Conservation (phyloP, 2,329 filamentous ascomycete species). For the Fusarium multiceps region DNA sequence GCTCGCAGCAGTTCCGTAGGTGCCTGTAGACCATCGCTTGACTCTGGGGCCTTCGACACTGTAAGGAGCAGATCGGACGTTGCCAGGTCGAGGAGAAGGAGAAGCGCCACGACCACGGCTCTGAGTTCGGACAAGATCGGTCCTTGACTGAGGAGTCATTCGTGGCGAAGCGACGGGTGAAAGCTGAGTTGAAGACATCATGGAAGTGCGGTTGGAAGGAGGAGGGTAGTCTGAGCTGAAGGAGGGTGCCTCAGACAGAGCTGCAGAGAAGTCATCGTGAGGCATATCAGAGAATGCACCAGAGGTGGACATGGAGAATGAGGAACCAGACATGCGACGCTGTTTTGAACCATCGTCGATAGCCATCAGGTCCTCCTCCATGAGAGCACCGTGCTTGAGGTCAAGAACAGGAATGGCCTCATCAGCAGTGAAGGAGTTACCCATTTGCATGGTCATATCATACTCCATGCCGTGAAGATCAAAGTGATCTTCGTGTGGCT, state of each 20-base stretch:
- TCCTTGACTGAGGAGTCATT: constrained; percentile 69
- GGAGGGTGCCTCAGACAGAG: constrained; percentile 74
- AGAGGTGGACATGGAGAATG: constrained; percentile 77
- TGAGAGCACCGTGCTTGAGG: constrained; percentile 62
- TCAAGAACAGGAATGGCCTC: constrained; percentile 72
- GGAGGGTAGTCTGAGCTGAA: constrained; percentile 75
- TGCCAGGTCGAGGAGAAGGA: constrained; percentile 73
- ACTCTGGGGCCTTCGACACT: constrained; percentile 72
- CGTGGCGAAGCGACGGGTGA: constrained; percentile 79
- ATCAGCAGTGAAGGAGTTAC: constrained; percentile 71
- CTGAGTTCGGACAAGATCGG: constrained; percentile 70
- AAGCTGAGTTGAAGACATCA: constrained; percentile 76
- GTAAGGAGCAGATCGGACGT: constrained; percentile 75
- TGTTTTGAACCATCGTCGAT: constrained; percentile 66
- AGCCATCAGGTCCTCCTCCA: constrained; percentile 62
- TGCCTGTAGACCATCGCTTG: constrained; percentile 84
- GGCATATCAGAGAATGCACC: constrained; percentile 74
- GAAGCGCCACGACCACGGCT: constrained; percentile 75
- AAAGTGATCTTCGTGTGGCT: constrained; percentile 67
- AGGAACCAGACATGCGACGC: constrained; percentile 77
- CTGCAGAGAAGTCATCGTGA: constrained; percentile 76
- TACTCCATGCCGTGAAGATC: constrained; percentile 66
- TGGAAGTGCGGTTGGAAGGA: constrained; percentile 74
- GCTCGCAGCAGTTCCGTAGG: constrained; percentile 69
- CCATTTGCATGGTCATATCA: constrained; percentile 69